Evolutionary conservation across 1,284 basidiomycete species (phyloP), one percentile per base, ranked within the genome.

Genomic region (Trichosporon asahii): DNA sequence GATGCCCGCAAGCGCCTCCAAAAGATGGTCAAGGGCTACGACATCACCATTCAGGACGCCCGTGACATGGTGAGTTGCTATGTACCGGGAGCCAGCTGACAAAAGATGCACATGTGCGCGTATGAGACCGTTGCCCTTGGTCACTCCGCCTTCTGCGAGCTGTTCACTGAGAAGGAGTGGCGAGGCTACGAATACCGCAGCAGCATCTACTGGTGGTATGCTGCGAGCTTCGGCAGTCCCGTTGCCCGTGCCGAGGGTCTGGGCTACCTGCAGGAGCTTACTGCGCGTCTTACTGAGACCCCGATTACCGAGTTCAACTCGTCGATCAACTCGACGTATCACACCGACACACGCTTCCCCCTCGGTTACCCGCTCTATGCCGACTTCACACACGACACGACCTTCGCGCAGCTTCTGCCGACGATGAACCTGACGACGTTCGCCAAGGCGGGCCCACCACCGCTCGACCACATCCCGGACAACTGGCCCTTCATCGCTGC

Each of bases 161-260:
- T 90, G 4, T 90, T 90, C 79, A 90, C 88, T 14, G 85, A 89
- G 72, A 85, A 88, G 64, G 90, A 90, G 77, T 90, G 89, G 88
- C 84, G 86, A 71, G 87, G 88, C 0, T 90, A 86, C 76, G 87
- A 88, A 72, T 90, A 90, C 76, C 77, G 81, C 31, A 78, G 76
- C 73, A 83, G 85, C 68, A 76, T 85, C 23, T 78, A 77, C 68
- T 85, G 84, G 81, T 85, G 80, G 82, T 84, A 84, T 72, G 75
- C 75, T 2, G 78, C 77, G 14, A 76, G 78, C 67, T 81, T 80
- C 67, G 85, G 85, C 1, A 78, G 77, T 27, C 80, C 84, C 0
- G 74, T 80, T 3, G 81, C 84, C 9, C 76, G 79, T 7, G 84
- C 85, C 0, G 71, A 81, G 64, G 84, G 83, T 2, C 78, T 83